Percentiles rank a stretch among this genome's conserved stretches.
These are phyloP conservation scores for Pelagophyceae sp. DNA, from an alignment of 352 stramenopile species.

Conservation along the genomic window DNA sequence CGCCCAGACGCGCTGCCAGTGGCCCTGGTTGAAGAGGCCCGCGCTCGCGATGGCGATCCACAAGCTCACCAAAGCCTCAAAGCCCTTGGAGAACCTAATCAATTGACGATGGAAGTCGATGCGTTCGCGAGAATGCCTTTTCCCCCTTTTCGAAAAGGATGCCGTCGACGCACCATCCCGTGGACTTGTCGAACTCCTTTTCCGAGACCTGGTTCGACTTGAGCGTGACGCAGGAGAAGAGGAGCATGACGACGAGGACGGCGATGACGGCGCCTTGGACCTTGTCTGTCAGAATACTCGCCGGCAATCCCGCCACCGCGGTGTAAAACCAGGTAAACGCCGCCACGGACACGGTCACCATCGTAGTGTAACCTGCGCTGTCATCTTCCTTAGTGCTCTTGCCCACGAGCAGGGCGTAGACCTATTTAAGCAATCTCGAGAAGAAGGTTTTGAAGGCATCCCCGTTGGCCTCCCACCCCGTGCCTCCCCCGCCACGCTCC, in stretches of 20 bases:
- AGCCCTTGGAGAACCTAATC: conserved; percentile 37
- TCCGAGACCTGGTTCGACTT: conserved; percentile 11
- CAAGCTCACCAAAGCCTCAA: conserved; percentile 41
- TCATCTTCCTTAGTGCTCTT: conserved; percentile 30
- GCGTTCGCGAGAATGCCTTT: too few relatives aligned
- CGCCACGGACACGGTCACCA: conserved; percentile 39
- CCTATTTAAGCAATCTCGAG: too few relatives aligned
- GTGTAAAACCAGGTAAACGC: conserved; percentile 51
- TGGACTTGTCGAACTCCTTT: conserved; percentile 7
- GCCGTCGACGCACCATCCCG: too few relatives aligned
- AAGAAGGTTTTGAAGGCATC: too few relatives aligned
- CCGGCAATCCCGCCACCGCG: conserved; percentile 41
- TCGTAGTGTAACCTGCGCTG: conserved; percentile 37
- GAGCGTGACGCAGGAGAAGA: conserved; percentile 33
- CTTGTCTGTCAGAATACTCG: conserved; percentile 50
- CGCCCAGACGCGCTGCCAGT: conserved; percentile 44
- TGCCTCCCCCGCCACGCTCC: too few relatives aligned
- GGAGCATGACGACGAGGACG: conserved; percentile 42
- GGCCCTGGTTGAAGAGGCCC: conserved; percentile 52
- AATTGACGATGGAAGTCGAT: too few relatives aligned
- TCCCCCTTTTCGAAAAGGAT: too few relatives aligned
- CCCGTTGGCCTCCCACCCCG: too few relatives aligned
- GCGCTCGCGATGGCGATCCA: conserved; percentile 45
- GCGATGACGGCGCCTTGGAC: conserved; percentile 45
- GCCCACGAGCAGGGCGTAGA: conserved; percentile 42